Conservation (phyloP, 179 eudicot genomes). For the Beta lomatogona region DNA sequence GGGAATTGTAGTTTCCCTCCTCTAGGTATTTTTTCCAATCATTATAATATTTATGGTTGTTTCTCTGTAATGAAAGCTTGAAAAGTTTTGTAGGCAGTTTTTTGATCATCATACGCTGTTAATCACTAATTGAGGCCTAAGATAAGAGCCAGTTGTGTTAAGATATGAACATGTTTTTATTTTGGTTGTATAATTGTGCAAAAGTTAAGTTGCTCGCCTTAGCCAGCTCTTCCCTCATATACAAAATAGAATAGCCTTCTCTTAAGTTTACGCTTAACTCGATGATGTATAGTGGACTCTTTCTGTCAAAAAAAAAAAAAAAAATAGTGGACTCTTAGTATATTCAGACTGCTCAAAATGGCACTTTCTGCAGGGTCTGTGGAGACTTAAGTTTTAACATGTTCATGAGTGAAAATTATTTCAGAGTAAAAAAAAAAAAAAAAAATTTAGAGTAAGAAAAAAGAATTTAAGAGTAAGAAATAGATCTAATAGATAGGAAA, state of each 20-base stretch:
- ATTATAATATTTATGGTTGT: not conserved
- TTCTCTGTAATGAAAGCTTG: not conserved
- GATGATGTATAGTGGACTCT: not conserved
- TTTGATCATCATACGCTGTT: not conserved
- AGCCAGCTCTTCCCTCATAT: not conserved
- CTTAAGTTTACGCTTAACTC: not conserved
- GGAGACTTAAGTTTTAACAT: not conserved
- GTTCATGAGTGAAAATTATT: not conserved
- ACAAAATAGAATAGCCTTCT: not conserved
- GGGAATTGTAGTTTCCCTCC: not conserved
- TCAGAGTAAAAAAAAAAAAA: not conserved
- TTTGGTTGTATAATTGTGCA: not conserved
- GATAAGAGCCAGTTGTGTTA: not conserved
- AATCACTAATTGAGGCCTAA: not conserved
- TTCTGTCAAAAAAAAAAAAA: too few relatives aligned
- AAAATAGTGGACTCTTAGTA: too few relatives aligned
- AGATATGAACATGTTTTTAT: not conserved
- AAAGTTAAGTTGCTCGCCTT: not conserved
- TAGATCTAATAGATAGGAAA: too few relatives aligned
- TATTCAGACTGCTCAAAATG: not conserved
- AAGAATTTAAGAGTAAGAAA: too few relatives aligned
- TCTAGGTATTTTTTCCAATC: not conserved
- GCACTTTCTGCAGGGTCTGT: not conserved
- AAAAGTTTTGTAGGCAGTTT: not conserved
- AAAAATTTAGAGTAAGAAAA: too few relatives aligned